Evolutionary conservation across 768 basidiomycete genomes (phyloP), one percentile per base, ranked within the genome.

Genomic region (Pleurotus ostreatus): DNA sequence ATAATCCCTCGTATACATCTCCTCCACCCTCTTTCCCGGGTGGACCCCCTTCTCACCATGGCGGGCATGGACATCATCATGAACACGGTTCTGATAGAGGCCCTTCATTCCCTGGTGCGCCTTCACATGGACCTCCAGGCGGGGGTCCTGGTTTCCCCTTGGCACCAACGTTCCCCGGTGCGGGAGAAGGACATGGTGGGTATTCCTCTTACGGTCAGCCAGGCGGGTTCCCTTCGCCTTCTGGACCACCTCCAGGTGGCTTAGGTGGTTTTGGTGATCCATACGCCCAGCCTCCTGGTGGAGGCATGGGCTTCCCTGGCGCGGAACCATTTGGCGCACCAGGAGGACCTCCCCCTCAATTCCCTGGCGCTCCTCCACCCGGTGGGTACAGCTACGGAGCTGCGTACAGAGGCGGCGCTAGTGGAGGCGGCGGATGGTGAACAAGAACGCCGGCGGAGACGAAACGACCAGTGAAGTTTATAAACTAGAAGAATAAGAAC

Each of bases 241-340:
- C 41, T 40, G 58, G 55, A 5, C 48, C 55, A 13, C 63, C 55
- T 44, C 57, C 62, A 16, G 23, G 23, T 25, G 23, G 23, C 23
- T 25, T 25, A 11, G 56, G 48, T 38, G 49, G 55, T 1, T 48
- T 37, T 55, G 60, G 13, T 46, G 64, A 64, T 4, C 63, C 63
- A 15, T 65, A 61, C 26, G 54, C 61, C 58, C 70, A 61, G 39
- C 1, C 30, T 34, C 30, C 30, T 34, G 30, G 30, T 34, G 65
- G 65, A 44, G 69, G 69, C 0, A 73, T 70, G 46, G 63, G 60
- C 13, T 79, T 78, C 65, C 78, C 78, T 25, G 70, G 68, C 41
- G 67, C 68, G 4, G 68, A 67, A 41, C 63, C 63, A 15, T 71
- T 70, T 57, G 67, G 68, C 15, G 52, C 60, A 26, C 61, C 60